phyloP scores from a whole-genome alignment of 2,329 filamentous ascomycete species.

The Rhynchosporium secalis region DNA sequence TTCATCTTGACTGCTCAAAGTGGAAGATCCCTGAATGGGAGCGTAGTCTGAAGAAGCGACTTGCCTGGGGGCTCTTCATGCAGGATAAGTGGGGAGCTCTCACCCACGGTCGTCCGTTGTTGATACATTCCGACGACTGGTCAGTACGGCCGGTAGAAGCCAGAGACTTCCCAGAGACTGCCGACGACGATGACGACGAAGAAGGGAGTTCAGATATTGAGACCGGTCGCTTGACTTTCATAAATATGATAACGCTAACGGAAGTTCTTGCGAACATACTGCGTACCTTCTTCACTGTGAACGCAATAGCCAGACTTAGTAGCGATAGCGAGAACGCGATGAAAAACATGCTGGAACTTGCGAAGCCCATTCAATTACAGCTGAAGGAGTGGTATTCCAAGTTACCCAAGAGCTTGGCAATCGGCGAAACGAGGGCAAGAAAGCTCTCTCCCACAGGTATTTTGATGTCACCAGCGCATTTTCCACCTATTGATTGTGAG shows the following conservation, averaged over 20 bases:
- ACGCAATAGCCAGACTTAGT: conserved; percentile 30
- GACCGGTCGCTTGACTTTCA: conserved; percentile 49
- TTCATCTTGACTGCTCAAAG: conserved; percentile 60
- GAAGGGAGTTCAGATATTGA: conserved; percentile 46
- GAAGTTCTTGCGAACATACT: conserved; percentile 53
- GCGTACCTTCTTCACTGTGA: conserved; percentile 48
- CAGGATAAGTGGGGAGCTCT: conserved; percentile 64
- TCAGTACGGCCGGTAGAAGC: conserved; percentile 48
- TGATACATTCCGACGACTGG: conserved; percentile 57
- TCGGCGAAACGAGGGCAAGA: conserved; percentile 45
- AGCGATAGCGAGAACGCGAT: conserved; percentile 31
- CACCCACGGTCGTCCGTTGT: conserved; percentile 58
- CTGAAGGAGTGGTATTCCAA: conserved; percentile 50
- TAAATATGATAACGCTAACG: conserved; percentile 52
- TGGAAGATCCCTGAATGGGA: conserved; percentile 67
- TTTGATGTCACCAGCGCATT: neutral
- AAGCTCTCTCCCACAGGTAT: conserved; percentile 43
- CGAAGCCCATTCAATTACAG: conserved; percentile 49
- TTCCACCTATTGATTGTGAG: neutral
- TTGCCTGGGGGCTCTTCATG: conserved; percentile 66
- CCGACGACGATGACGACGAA: conserved; percentile 34
- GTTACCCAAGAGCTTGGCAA: conserved; percentile 46
- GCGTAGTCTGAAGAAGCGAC: conserved; percentile 58
- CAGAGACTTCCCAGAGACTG: conserved; percentile 46
- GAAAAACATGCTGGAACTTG: conserved; percentile 46